Conservation (phyloP, 1,284 basidiomycete genomes). For the Porodaedalea pini region DNA sequence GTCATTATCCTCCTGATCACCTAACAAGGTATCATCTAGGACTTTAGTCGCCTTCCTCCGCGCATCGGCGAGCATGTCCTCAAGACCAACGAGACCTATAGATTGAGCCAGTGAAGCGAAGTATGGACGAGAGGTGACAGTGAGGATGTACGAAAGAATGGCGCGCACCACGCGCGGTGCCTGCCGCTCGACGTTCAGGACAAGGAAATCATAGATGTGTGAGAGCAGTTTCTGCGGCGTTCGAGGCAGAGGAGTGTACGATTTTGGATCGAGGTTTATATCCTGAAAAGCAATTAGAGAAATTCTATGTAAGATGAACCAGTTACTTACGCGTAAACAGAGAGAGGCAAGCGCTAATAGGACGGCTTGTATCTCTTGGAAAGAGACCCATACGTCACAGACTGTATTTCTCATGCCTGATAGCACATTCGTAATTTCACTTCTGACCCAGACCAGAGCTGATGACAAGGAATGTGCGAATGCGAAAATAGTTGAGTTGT, state of each 20-base stretch:
- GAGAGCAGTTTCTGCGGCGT: slow-evolving; percentile 51
- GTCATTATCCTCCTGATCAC: slow-evolving; percentile 33
- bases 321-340: slow-evolving; percentile 50
- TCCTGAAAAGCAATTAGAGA: slow-evolving; percentile 33
- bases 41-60: slow-evolving; percentile 22
- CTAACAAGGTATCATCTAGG: slow-evolving; percentile 35
- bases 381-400: slow-evolving; percentile 49
- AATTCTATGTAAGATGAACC: background rate
- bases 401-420: slow-evolving; percentile 36
- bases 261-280: slow-evolving; percentile 35
- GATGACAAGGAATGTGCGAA: slow-evolving; percentile 62
- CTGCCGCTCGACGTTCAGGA: slow-evolving; percentile 47
- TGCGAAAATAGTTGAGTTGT: slow-evolving; percentile 51
- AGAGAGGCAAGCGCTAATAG: slow-evolving; percentile 49
- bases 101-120: slow-evolving; percentile 50
- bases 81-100: slow-evolving; percentile 48
- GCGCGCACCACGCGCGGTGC: slow-evolving; percentile 46
- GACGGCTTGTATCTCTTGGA: slow-evolving; percentile 47
- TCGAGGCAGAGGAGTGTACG: slow-evolving; percentile 41
- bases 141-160: slow-evolving; percentile 60
- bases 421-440: slow-evolving; percentile 36
- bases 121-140: slow-evolving; percentile 57
- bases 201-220: slow-evolving; percentile 49
- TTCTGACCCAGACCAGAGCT: slow-evolving; percentile 47
- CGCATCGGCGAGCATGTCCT: slow-evolving; percentile 6